phyloP scores from a whole-genome alignment of 768 basidiomycete genomes.

The Trametes punicea region DNA sequence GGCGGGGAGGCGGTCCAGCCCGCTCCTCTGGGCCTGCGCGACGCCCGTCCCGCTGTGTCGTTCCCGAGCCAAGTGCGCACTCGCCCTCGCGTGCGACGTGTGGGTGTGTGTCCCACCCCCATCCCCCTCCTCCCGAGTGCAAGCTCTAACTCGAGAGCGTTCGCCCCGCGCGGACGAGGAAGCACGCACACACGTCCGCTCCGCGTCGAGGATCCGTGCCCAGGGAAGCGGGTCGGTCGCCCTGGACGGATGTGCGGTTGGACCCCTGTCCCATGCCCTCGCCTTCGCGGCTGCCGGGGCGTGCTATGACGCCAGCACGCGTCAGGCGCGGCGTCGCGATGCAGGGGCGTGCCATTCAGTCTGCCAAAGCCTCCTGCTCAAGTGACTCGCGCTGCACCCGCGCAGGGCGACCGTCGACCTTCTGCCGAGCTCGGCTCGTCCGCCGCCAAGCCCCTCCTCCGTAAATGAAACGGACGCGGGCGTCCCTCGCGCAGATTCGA shows the following conservation, averaged over 20 bases:
- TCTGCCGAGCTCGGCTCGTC: slow-evolving; percentile 13
- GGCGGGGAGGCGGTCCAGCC: not conserved
- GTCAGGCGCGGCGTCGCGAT: not conserved
- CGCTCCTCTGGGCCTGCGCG: not conserved
- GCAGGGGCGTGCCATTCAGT: slow-evolving; percentile 3
- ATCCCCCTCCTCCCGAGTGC: not conserved
- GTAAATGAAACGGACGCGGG: slow-evolving; percentile 6
- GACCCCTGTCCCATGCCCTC: not conserved
- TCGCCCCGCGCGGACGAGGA: not conserved
- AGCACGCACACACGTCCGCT: not conserved
- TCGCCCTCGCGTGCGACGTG: not conserved
- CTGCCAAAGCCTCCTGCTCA: slow-evolving; percentile 9
- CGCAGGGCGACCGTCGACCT: not conserved
- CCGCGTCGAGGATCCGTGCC: not conserved
- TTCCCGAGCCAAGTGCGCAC: not conserved
- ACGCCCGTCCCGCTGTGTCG: slow-evolving; percentile 10
- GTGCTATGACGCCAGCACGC: slow-evolving; percentile 13
- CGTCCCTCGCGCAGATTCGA: not conserved
- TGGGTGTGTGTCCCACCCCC: not conserved
- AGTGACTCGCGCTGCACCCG: slow-evolving; percentile 8
- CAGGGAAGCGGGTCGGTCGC: not conserved
- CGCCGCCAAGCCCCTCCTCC: slow-evolving; percentile 7
- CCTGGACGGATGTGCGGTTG: not conserved
- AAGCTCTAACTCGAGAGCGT: not conserved
- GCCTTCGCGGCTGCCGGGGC: slow-evolving; percentile 15